Evolutionary conservation across 257 asterid genomes (phyloP), one percentile per base, ranked within the genome.

Genomic region (Petunia secreta): DNA sequence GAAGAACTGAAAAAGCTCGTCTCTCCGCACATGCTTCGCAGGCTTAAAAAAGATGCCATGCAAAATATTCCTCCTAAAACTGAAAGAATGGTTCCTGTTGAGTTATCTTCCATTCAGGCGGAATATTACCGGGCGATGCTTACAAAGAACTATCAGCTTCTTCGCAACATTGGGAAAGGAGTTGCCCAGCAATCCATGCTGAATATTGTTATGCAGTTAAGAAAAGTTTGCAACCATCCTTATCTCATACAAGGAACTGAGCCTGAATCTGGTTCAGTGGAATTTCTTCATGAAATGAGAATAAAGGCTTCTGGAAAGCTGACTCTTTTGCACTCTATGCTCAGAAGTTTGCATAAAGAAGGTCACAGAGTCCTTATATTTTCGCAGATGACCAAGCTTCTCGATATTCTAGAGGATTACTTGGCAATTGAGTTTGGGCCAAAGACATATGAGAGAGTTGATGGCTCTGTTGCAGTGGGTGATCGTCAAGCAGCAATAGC

Each of bases 71-170:
- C 99, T 60, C 99, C 99, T 44, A 96, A 96, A 90, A 96, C 94
- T 64, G 99, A 96, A 86, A 88, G 98, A 64, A 88, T 96, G 87
- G 99, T 96, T 81, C 98, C 99, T 54, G 98, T 96, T 76, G 99
- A 94, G 92, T 74, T 96, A 88, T 91, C 99, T 39, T 89, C 98
- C 75, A 92, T 96, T 80, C 99, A 96, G 87, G 97, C 99, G 52
- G 99, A 96, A 86, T 96, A 94, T 92, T 96, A 96, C 86, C 97
- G 98, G 0, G 99, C 98, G 79, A 94, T 96, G 99, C 96, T 96
- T 69, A 96, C 99, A 3, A 96, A 96, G 87, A 96, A 96, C 85
- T 96, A 96, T 89, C 98, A 96, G 88, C 75, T 96, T 75, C 86
- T 96, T 79, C 96, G 98, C 64, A 96, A 96, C 92, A 87, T 94